Conservation (phyloP, 495 filamentous ascomycete species). For the Penicillium goetzii region DNA sequence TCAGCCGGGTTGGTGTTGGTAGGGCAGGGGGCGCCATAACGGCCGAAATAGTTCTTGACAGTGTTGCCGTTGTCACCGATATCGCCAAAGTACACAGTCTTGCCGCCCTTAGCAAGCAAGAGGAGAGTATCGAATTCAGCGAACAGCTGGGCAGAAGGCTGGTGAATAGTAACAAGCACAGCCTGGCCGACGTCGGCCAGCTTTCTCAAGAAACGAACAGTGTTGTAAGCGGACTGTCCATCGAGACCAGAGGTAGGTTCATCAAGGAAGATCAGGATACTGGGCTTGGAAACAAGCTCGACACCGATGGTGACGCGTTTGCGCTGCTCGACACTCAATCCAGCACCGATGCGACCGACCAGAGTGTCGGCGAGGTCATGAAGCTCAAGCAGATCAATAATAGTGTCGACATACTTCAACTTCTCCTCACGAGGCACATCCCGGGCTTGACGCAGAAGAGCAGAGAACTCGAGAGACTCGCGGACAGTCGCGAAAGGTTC, state of each 20-base stretch:
- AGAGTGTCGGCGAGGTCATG: conserved; percentile 57
- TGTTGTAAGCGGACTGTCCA: conserved; percentile 64
- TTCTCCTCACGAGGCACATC: conserved; percentile 58
- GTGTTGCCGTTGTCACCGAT: conserved; percentile 56
- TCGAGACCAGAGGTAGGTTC: conserved; percentile 78
- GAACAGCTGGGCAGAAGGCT: conserved; percentile 73
- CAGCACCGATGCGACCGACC: conserved; percentile 56
- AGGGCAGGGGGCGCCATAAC: conserved; percentile 74
- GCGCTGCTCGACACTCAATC: conserved; percentile 62
- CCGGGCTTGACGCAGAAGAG: conserved; percentile 58
- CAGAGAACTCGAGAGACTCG: conserved; percentile 63
- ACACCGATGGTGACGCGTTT: conserved; percentile 71
- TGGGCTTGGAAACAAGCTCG: conserved; percentile 68
- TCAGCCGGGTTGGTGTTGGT: conserved; percentile 79
- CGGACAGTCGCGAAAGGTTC: conserved; percentile 63
- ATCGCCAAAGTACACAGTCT: conserved; percentile 73
- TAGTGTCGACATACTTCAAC: conserved; percentile 60
- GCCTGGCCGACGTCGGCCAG: conserved; percentile 69
- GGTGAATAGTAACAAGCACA: conserved; percentile 76
- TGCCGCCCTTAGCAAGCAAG: conserved; percentile 69
- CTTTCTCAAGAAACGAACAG: conserved; percentile 66
- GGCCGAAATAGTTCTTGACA: conserved; percentile 73
- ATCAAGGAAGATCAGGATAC: conserved; percentile 73
- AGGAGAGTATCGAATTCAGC: conserved; percentile 74
- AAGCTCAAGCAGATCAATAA: conserved; percentile 63